These are phyloP conservation scores for Bruguiera parviflora DNA, from an alignment of 345 rosid genomes.

Conservation along the genomic window DNA sequence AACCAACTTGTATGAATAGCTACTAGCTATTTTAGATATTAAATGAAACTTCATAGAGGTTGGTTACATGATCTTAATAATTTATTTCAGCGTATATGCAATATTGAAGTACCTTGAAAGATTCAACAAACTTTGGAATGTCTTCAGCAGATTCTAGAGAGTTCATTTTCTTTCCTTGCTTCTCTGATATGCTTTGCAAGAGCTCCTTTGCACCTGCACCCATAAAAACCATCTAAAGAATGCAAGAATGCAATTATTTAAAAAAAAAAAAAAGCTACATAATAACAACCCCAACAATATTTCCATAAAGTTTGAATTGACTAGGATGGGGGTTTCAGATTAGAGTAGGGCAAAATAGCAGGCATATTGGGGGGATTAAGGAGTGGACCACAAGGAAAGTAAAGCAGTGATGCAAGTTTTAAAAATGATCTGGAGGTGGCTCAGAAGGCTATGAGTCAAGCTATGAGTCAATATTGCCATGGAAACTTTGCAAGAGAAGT, in stretches of 20 bases:
- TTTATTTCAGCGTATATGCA: background rate
- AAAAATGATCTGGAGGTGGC: background rate
- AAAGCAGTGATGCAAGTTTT: background rate
- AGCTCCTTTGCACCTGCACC: constrained; percentile 81
- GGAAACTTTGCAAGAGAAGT: background rate
- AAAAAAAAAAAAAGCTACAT: background rate
- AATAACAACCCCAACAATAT: background rate
- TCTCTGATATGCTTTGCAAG: constrained; percentile 73
- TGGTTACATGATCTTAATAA: background rate
- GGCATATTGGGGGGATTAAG: background rate
- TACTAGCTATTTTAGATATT: no score
- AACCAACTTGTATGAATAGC: no score
- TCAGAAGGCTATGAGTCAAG: background rate
- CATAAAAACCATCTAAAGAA: constrained; percentile 14
- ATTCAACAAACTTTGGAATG: constrained; percentile 63
- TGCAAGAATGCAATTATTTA: constrained; percentile 1
- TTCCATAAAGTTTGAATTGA: background rate
- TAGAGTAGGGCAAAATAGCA: background rate
- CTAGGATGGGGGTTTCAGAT: background rate
- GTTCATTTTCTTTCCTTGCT: constrained; percentile 83
- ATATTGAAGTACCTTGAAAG: constrained; percentile 52
- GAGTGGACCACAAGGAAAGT: background rate
- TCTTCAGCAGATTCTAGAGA: constrained; percentile 73
- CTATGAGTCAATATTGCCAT: background rate
- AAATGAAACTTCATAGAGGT: no score